A percentile compares a stretch with the other conserved stretches of the same genome.
Evolutionary conservation across 2,329 filamentous ascomycete species (phyloP).

Genomic region (Fusarium pseudograminearum): DNA sequence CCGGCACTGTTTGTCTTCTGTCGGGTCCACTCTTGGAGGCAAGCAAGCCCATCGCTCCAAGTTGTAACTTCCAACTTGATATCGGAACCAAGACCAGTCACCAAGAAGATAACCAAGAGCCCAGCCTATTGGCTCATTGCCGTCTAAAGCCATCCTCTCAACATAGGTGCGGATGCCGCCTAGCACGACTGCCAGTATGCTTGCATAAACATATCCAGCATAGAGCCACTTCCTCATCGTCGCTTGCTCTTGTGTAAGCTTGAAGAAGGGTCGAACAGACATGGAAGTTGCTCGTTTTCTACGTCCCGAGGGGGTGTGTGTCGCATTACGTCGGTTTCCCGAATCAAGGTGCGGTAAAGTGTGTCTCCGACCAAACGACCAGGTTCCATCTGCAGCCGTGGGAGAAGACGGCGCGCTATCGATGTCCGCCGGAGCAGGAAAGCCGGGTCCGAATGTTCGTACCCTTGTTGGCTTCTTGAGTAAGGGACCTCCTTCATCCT

Average conservation of each 20-base stretch:
- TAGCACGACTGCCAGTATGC: slow-evolving; percentile 75
- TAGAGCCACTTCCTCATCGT: slow-evolving; percentile 84
- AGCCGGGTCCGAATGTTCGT: slow-evolving; percentile 48
- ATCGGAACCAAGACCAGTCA: slow-evolving; percentile 77
- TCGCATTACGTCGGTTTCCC: slow-evolving; percentile 55
- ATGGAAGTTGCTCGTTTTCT: slow-evolving; percentile 74
- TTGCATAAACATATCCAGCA: slow-evolving; percentile 79
- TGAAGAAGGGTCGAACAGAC: slow-evolving; percentile 78
- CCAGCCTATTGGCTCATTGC: slow-evolving; percentile 90
- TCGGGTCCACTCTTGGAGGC: slow-evolving; percentile 59
- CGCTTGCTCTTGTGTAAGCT: slow-evolving; percentile 84
- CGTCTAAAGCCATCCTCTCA: slow-evolving; percentile 72
- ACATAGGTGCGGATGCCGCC: slow-evolving; percentile 79
- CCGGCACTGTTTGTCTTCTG: slow-evolving; percentile 55
- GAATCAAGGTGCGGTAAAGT: slow-evolving; percentile 63
- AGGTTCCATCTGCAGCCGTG: slow-evolving; percentile 34
- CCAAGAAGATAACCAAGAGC: slow-evolving; percentile 90
- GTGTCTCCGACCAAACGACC: slow-evolving; percentile 57
- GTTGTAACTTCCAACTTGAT: slow-evolving; percentile 75
- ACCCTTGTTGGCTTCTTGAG: slow-evolving; percentile 45
- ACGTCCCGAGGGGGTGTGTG: slow-evolving; percentile 72
- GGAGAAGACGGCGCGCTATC: slow-evolving; percentile 39
- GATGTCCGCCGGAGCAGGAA: slow-evolving; percentile 15
- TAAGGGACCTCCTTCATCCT: slow-evolving; percentile 48
- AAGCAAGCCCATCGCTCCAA: slow-evolving; percentile 82